Base-by-base conservation (phyloP, 164 flowering plant species). In the Buxus sempervirens region DNA sequence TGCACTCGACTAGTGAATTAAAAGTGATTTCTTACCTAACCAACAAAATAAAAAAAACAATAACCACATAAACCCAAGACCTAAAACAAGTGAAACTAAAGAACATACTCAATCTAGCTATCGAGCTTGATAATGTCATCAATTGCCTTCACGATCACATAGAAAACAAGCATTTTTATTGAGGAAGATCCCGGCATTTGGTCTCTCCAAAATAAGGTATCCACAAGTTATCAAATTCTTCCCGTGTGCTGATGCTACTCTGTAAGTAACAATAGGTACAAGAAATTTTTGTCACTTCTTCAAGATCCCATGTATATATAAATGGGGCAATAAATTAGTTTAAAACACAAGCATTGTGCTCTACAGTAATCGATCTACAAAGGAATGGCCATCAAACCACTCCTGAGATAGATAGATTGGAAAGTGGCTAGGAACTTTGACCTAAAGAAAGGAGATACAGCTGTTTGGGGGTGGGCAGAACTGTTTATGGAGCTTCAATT, bases 201-300 rank as follows among this genome's bases (percentile, higher is more conserved):
- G 98, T 73, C 96, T 89, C 77, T 96, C 99, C 75, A 96, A 75
- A 49, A 96, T 79, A 20, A 96, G 83, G 77, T 96, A 96, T 18
- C 98, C 99, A 4, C 99, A 98, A 10, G 97, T 93, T 83, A 96
- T 81, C 82, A 96, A 82, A 65, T 93, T 98, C 81, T 96, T 95
- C 71, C 99, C 99, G 42, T 97, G 99, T 70, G 99, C 98, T 42
- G 98, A 96, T 71, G 89, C 96, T 68, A 90, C 90, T 45, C 96
- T 90, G 76, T 3, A 32, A 32, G 38, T 7, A 38, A 62, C 27
- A 63, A 45, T 8, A 24, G 15, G 13, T 24, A 14, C 0, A 26
- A 20, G 2, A 4, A 9, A 57, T 57, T 8, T 14, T 10, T 58
- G n/a, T 27, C 26, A 10, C 15, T 27, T 3, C 20, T 58, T 27